A percentile compares a stretch with the other conserved stretches of the same genome.
phyloP scores from a whole-genome alignment of 106 monocot species.

The Platanthera zijinensis region DNA sequence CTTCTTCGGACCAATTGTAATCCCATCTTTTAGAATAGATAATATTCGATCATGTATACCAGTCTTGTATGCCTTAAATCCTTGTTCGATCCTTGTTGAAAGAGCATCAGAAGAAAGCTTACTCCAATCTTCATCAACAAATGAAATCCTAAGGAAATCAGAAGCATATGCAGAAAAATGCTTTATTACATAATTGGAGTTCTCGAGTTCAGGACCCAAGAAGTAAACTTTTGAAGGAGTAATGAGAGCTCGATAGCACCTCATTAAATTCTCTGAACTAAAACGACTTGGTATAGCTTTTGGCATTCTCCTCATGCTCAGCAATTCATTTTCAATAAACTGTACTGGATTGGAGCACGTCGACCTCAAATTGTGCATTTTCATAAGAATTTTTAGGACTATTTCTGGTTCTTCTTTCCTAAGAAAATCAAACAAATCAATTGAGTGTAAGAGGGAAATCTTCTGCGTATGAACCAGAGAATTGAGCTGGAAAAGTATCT shows the following conservation, averaged over 20 bases:
- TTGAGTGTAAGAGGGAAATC: slow-evolving; percentile 42
- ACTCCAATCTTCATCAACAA: slow-evolving; percentile 94
- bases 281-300: slow-evolving; percentile 7
- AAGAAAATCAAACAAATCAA: slow-evolving; percentile 48
- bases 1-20: slow-evolving; percentile 60
- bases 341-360: slow-evolving; percentile 68
- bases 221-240: slow-evolving; percentile 87
- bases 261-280: slow-evolving; percentile 45
- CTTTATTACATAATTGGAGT: slow-evolving; percentile 72
- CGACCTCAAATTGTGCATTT: slow-evolving; percentile 49
- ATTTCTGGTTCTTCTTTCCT: slow-evolving; percentile 30
- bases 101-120: slow-evolving; percentile 68
- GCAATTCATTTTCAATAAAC: slow-evolving; percentile 34
- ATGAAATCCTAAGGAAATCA: slow-evolving; percentile 82
- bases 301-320: slow-evolving; percentile 13
- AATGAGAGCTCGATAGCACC: slow-evolving; percentile 62
- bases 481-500: slow-evolving; percentile 84
- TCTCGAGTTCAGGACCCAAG: slow-evolving; percentile 79
- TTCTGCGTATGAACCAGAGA: slow-evolving; percentile 84
- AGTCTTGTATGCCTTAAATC: slow-evolving; percentile 52
- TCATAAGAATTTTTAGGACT: slow-evolving; percentile 41
- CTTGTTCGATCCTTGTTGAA: slow-evolving; percentile 44
- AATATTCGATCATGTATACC: slow-evolving; percentile 55
- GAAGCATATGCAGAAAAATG: slow-evolving; percentile 60
- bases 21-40: slow-evolving; percentile 61